These are phyloP conservation scores for Brassica nigra DNA, from an alignment of 345 rosid species.

Conservation along the genomic window DNA sequence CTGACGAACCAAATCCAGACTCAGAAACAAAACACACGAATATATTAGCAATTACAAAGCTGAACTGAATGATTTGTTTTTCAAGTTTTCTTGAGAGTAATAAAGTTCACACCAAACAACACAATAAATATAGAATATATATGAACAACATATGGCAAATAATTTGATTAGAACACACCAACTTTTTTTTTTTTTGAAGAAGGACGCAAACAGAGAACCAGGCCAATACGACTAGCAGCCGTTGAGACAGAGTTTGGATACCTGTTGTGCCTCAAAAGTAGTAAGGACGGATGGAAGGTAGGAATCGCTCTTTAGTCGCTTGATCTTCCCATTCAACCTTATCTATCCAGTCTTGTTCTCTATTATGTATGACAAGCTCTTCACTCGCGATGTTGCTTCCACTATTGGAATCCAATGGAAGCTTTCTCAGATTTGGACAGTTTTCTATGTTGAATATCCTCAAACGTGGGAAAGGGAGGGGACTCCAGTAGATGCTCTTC, in stretches of 20 bases:
- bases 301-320: constrained; percentile 20
- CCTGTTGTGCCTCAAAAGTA: too few species aligned
- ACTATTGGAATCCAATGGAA: not conserved
- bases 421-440: not conserved
- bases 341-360: not conserved
- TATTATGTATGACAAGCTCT: too few species aligned
- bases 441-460: not conserved
- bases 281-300: not conserved
- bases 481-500: not conserved
- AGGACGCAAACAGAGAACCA: not conserved
- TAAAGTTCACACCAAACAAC: too few species aligned
- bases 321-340: constrained; percentile 26
- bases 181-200: not conserved
- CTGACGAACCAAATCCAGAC: too few species aligned
- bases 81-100: too few species aligned
- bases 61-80: too few species aligned
- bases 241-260: not conserved
- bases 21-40: too few species aligned
- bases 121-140: too few species aligned
- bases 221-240: not conserved
- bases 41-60: too few species aligned
- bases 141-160: too few species aligned
- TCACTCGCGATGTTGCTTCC: too few species aligned
- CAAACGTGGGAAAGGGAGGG: not conserved
- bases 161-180: not conserved